These are phyloP conservation scores for Phascolomyces articulosus DNA, from an alignment of 371 early-diverging fungal species.

Conservation along the genomic window DNA sequence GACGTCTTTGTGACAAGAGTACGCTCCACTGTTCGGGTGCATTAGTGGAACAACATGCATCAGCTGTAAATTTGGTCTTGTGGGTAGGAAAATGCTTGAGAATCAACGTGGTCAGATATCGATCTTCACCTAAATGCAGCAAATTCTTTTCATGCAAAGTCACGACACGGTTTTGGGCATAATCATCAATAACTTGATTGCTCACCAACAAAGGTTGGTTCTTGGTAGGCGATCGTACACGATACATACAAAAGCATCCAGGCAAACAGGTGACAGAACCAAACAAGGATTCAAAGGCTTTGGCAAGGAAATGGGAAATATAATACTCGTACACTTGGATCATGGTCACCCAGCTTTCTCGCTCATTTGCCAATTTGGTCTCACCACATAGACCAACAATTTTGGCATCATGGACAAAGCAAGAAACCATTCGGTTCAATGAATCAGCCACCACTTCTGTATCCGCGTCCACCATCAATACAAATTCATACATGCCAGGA, in stretches of 20 bases:
- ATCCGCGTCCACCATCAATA: conserved; percentile 72
- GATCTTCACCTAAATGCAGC: conserved; percentile 84
- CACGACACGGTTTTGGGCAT: conserved; percentile 93
- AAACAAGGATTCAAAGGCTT: conserved; percentile 83
- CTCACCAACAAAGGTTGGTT: conserved; percentile 90
- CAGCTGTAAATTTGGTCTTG: conserved; percentile 96
- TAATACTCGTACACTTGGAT: conserved; percentile 88
- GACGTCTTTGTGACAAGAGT: conserved; percentile 94
- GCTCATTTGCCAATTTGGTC: conserved; percentile 79
- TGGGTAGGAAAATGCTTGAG: conserved; percentile 98
- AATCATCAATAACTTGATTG: conserved; percentile 91
- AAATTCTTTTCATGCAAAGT: conserved; percentile 97
- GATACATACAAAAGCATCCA: conserved; percentile 92
- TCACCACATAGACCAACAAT: conserved; percentile 86
- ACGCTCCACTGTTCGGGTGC: conserved; percentile 97
- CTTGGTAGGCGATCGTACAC: conserved; percentile 81
- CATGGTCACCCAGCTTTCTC: conserved; percentile 87
- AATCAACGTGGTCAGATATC: conserved; percentile 97
- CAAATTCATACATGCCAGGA: conserved; percentile 72
- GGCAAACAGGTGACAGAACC: conserved; percentile 90
- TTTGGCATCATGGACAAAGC: conserved; percentile 73
- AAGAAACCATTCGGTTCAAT: conserved; percentile 65
- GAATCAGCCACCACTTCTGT: conserved; percentile 71
- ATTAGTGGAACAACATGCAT: conserved; percentile 94
- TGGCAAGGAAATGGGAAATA: conserved; percentile 80